Base-by-base conservation (phyloP, 202 grass and related monocot genomes). In the Setaria italica region DNA sequence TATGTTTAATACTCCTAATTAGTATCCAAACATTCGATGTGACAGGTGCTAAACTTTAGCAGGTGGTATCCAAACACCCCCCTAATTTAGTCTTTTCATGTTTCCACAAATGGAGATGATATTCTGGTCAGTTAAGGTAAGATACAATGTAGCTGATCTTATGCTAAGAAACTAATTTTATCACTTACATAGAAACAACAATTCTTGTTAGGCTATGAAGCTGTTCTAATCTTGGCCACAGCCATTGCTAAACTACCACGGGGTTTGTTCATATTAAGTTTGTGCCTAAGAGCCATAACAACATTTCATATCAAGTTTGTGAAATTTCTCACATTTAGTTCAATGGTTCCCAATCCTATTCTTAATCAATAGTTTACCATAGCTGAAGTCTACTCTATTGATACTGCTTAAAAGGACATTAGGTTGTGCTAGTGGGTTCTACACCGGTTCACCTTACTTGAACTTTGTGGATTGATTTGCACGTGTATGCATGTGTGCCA, bases 261-360 rank as follows among this genome's bases (percentile, higher is more conserved):
- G 30, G 14, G 30, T 63, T 63, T 62, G 2, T 62, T 32, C n/a
- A 62, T 62, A 62, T 21, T 8, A 1, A 12, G 37, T 69, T 39
- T 30, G n/a, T n/a, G 37, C n/a, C 11, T 15, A 30, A 46, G 39
- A 32, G 56, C 11, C n/a, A 48, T 72, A 51, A 9, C 46, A 72
- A 51, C 2, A 1, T 50, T 72, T 62, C 77, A 72, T 76, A 50
- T 81, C 32, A 37, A 67, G 30, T 81, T 68, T 43, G 9, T 21
- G 68, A 67, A 2, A 80, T 43, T 73, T 72, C 62, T 67, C 29
- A 76, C 3, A 60, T 57, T 66, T 65, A 54, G 37, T 81, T 70
- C 19, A 67, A 57, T 48, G 35, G 25, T 77, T 45, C 48, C 34
- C 58, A 55, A 21, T 32, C 35, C 48, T 68, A 15, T 80, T 75